These are phyloP conservation scores for Marasmius oreades DNA, from an alignment of 1,284 basidiomycete species.

Conservation along the genomic window DNA sequence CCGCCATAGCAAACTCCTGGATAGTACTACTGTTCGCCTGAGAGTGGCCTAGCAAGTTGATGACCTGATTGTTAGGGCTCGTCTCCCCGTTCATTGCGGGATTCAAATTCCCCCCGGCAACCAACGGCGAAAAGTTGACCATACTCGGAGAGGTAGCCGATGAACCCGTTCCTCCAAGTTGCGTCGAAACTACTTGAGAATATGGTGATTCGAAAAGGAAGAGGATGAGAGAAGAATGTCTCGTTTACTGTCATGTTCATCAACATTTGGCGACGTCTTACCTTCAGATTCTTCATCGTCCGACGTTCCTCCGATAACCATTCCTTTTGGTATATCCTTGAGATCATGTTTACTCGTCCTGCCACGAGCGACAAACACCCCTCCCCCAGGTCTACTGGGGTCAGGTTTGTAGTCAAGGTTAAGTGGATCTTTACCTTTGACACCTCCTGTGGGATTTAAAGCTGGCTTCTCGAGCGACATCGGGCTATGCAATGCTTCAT, in stretches of 20 bases:
- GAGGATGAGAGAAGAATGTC: constrained; percentile 16
- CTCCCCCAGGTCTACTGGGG: constrained; percentile 74
- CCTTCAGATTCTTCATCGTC: constrained; percentile 49
- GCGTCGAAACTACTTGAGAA: constrained; percentile 14
- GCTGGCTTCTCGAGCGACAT: constrained; percentile 55
- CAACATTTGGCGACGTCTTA: constrained; percentile 34
- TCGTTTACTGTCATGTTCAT: constrained; percentile 26
- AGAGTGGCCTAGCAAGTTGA: constrained; percentile 67
- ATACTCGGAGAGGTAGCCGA: constrained; percentile 30
- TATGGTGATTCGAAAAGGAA: constrained; percentile 19
- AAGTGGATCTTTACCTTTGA: constrained; percentile 53
- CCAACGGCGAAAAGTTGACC: constrained; percentile 55
- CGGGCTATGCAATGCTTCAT: constrained; percentile 80
- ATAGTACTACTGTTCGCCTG: constrained; percentile 46
- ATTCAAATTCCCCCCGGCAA: constrained; percentile 52
- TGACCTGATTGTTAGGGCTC: constrained; percentile 55
- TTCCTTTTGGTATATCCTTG: constrained; percentile 58
- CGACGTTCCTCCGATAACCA: constrained; percentile 50
- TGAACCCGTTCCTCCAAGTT: constrained; percentile 2
- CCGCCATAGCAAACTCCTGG: constrained; percentile 63
- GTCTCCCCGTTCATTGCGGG: constrained; percentile 51
- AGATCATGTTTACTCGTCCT: constrained; percentile 45
- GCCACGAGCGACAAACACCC: constrained; percentile 75
- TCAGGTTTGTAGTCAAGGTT: constrained; percentile 72
- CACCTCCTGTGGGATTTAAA: constrained; percentile 73